Conservation (phyloP, 306 rosid species). For the Mucuna pruriens region DNA sequence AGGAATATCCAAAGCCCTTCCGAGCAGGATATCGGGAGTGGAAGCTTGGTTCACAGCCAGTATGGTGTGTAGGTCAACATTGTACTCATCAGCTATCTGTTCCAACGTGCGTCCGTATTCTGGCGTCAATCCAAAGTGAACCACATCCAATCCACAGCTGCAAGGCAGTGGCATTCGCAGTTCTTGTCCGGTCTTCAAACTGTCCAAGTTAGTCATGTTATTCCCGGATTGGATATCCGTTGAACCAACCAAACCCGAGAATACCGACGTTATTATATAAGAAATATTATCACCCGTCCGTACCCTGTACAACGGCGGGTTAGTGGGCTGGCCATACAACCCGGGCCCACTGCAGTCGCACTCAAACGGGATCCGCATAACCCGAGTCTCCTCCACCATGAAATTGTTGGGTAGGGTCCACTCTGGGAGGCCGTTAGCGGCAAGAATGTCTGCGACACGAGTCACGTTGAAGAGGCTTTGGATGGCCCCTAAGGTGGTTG, state of each 20-base stretch:
- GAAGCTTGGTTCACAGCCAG: conserved; percentile 41
- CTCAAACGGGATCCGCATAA: neutral
- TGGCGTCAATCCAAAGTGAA: conserved; percentile 59
- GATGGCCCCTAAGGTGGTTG: neutral
- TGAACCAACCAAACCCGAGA: neutral
- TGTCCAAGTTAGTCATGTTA: neutral
- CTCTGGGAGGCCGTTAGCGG: neutral
- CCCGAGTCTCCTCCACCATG: neutral
- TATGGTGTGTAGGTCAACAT: conserved; percentile 33
- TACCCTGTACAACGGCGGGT: neutral
- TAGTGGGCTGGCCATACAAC: neutral
- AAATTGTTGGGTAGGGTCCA: neutral
- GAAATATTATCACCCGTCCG: neutral
- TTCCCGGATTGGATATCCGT: neutral
- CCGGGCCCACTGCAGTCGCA: neutral
- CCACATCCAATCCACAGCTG: conserved; percentile 52
- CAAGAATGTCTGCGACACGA: neutral
- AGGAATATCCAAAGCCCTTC: conserved; percentile 57
- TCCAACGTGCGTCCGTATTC: conserved; percentile 29
- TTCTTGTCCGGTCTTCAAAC: neutral
- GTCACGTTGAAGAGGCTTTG: neutral
- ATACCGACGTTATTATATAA: neutral
- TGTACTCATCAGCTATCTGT: conserved; percentile 38
- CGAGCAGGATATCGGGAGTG: conserved; percentile 11
- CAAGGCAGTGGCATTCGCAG: conserved; percentile 64